A percentile compares a stretch with the other conserved stretches of the same genome.
phyloP scores from a whole-genome alignment of 345 rosid genomes.

The Ricinus communis region DNA sequence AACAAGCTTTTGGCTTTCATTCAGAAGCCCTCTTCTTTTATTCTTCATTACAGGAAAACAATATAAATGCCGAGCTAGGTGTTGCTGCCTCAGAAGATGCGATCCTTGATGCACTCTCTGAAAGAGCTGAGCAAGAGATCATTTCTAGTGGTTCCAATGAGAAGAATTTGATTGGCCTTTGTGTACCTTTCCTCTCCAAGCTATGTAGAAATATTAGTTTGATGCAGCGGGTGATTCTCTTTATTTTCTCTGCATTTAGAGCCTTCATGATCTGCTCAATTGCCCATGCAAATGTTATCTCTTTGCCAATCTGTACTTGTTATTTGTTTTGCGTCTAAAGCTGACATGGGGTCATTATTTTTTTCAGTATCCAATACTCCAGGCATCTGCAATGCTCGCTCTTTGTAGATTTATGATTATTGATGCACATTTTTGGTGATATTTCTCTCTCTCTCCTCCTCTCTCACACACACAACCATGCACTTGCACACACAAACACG shows the following conservation, averaged over 20 bases:
- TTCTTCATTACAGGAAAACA: constrained; percentile 52
- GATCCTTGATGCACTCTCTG: constrained; percentile 73
- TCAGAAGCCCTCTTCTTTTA: constrained; percentile 7
- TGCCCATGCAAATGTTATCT: too few relatives aligned
- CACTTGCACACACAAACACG: neutral
- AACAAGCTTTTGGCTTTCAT: neutral
- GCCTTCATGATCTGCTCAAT: too few relatives aligned
- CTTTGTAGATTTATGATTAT: constrained; percentile 89
- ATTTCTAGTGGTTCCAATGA: constrained; percentile 58
- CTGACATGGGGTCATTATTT: constrained; percentile 2
- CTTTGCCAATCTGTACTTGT: neutral
- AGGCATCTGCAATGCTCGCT: constrained; percentile 97
- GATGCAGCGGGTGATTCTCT: constrained; percentile 70
- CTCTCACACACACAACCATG: neutral
- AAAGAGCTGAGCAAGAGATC: constrained; percentile 89
- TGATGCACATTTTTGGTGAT: constrained; percentile 84
- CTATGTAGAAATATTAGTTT: constrained; percentile 81
- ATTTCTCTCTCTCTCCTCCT: constrained; percentile 15
- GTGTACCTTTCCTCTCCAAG: constrained; percentile 81
- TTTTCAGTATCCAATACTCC: constrained; percentile 68
- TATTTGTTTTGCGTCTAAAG: neutral
- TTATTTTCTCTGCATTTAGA: constrained; percentile 2
- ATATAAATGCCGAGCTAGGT: constrained; percentile 91
- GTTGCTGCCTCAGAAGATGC: constrained; percentile 95
- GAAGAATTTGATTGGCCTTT: constrained; percentile 76